phyloP scores from a whole-genome alignment of 2,329 filamentous ascomycete species.

The Eurotiales sp. region DNA sequence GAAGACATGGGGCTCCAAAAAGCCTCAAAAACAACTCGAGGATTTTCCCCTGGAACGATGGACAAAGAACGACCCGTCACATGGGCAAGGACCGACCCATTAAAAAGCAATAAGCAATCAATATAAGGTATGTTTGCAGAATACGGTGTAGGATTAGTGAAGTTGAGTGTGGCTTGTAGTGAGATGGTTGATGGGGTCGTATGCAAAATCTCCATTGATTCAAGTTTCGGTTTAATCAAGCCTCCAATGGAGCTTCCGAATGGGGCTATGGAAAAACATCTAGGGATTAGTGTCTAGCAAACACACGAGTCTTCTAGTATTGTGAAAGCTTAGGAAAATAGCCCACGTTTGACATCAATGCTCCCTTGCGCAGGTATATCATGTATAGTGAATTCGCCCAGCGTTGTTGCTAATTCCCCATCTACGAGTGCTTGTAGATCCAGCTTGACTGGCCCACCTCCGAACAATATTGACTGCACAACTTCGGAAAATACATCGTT shows the following conservation, averaged over 20 bases:
- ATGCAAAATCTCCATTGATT: constrained; percentile 66
- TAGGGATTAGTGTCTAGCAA: constrained; percentile 6
- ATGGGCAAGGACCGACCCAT: constrained; percentile 71
- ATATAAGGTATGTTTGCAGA: constrained; percentile 76
- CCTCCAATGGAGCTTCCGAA: constrained; percentile 51
- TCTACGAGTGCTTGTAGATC: constrained; percentile 77
- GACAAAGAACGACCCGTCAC: constrained; percentile 62
- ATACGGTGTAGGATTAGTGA: constrained; percentile 89
- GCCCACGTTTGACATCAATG: constrained; percentile 92
- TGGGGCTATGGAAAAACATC: constrained; percentile 48
- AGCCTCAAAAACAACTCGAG: constrained; percentile 62
- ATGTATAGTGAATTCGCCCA: constrained; percentile 77
- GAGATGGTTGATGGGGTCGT: constrained; percentile 69
- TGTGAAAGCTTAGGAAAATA: constrained; percentile 21
- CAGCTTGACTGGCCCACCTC: constrained; percentile 64
- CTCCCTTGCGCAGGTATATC: constrained; percentile 78
- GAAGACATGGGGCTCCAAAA: constrained; percentile 68
- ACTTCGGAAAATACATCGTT: constrained; percentile 74
- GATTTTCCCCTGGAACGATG: constrained; percentile 68
- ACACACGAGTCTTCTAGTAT: not conserved
- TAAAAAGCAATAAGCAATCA: constrained; percentile 71
- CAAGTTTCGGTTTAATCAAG: constrained; percentile 60
- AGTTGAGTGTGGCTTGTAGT: constrained; percentile 68
- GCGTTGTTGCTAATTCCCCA: constrained; percentile 72
- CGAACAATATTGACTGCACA: constrained; percentile 75